Conservation (phyloP, 1,284 basidiomycete species). For the Cutaneotrichosporon sp. region DNA sequence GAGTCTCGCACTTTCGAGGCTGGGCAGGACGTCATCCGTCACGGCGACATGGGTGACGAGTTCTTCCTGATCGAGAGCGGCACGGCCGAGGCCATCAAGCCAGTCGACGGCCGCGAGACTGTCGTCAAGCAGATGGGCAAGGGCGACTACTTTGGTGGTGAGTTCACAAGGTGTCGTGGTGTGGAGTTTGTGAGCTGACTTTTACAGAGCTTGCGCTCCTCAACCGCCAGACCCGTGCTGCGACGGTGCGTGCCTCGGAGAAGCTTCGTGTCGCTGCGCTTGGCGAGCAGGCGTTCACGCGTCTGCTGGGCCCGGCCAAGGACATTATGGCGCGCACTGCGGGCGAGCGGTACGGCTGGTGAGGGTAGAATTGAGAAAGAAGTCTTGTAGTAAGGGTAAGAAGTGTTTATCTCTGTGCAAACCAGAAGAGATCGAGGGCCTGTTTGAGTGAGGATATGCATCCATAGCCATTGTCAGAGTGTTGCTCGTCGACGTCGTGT, state of each 20-base stretch:
- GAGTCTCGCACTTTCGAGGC: constrained; percentile 78
- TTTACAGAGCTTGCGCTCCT: constrained; percentile 77
- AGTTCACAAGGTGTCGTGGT: constrained; percentile 48
- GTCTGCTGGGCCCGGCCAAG: constrained; percentile 77
- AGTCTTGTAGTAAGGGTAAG: constrained; percentile 4
- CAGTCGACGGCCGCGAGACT: constrained; percentile 65
- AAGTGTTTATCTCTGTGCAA: not conserved
- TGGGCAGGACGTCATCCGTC: constrained; percentile 81
- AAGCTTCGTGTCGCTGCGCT: constrained; percentile 90
- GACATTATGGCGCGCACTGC: constrained; percentile 55
- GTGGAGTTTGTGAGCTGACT: constrained; percentile 8
- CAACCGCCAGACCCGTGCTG: constrained; percentile 82
- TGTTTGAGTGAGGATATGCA: not conserved
- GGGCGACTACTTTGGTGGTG: constrained; percentile 98
- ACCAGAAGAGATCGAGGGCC: not conserved
- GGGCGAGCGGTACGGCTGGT: constrained; percentile 50
- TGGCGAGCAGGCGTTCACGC: constrained; percentile 91
- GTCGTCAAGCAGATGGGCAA: constrained; percentile 75
- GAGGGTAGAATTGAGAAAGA: not conserved
- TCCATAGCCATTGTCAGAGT: not conserved
- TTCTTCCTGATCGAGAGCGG: constrained; percentile 98
- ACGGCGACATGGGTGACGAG: constrained; percentile 93
- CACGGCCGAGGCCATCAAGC: constrained; percentile 82
- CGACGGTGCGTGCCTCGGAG: constrained; percentile 80
- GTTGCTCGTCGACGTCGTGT: no score